Conservation (phyloP, 805 yeast species). For the Yamadazyma insecticola region DNA sequence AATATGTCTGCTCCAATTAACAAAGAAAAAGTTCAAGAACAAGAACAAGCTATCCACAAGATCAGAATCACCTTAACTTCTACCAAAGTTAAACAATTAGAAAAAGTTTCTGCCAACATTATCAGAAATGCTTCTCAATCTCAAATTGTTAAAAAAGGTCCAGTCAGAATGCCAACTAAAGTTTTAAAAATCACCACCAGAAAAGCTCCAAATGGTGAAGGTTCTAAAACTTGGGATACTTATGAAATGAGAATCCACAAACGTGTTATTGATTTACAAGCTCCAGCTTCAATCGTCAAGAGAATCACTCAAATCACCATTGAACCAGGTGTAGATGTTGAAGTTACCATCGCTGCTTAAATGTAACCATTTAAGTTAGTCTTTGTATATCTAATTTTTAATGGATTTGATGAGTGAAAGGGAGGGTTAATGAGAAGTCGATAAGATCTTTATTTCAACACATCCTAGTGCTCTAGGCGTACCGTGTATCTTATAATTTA, state of each 20-base stretch:
- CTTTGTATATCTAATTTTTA: no score
- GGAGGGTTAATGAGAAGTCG: no score
- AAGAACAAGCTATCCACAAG: constrained; percentile 83
- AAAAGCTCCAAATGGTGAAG: constrained; percentile 99
- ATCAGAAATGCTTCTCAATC: constrained; percentile 80
- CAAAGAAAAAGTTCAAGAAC: constrained; percentile 85
- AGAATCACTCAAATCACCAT: constrained; percentile 96
- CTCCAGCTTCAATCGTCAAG: constrained; percentile 91
- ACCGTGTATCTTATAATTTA: no score
- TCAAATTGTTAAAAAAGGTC: constrained; percentile 93
- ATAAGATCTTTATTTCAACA: no score
- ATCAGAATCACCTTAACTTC: constrained; percentile 99
- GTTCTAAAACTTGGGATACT: constrained; percentile 99
- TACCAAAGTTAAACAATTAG: constrained; percentile 97
- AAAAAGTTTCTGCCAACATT: constrained; percentile 90
- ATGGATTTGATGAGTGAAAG: no score
- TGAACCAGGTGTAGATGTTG: constrained; percentile 99
- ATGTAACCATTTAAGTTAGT: no score
- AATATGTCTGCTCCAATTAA: constrained; percentile 73
- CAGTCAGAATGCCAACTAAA: constrained; percentile 99
- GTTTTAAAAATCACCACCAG: constrained; percentile 97
- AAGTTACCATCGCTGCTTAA: constrained; percentile 86
- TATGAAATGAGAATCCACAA: constrained; percentile 99
- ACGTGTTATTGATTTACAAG: constrained; percentile 97
- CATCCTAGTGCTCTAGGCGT: no score